Conservation (phyloP, 352 stramenopile species). For the Phytophthora pluvialis region DNA sequence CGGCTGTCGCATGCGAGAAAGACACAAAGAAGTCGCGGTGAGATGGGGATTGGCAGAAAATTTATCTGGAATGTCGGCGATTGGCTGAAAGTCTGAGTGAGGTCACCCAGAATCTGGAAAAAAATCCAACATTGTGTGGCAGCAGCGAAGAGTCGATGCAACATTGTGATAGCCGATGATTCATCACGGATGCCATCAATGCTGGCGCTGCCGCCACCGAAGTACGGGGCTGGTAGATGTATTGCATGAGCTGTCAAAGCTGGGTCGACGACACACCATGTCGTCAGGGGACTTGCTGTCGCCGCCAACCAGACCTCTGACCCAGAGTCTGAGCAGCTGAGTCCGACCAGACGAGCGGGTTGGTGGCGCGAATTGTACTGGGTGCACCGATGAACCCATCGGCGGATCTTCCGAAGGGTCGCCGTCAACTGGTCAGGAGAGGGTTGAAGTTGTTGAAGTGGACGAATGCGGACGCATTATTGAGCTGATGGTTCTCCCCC, state of each 20-base stretch:
- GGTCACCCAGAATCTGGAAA: conserved; percentile 8
- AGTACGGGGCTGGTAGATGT: too few species aligned
- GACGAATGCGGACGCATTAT: not conserved
- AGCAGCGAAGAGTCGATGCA: conserved; percentile 2
- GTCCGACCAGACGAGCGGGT: conserved; percentile 3
- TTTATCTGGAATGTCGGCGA: not conserved
- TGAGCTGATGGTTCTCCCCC: too few species aligned
- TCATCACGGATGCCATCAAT: too few species aligned
- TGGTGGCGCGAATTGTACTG: conserved; percentile 11
- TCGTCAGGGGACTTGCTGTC: not conserved
- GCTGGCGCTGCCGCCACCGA: too few species aligned
- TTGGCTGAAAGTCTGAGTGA: conserved; percentile 11
- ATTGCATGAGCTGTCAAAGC: too few species aligned
- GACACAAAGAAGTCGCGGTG: conserved; percentile 5
- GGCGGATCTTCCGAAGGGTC: conserved; percentile 14
- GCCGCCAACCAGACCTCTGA: not conserved
- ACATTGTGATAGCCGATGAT: too few species aligned
- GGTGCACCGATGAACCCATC: conserved; percentile 13
- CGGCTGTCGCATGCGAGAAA: conserved; percentile 17
- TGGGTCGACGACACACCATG: too few species aligned
- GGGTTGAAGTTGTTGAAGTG: not conserved
- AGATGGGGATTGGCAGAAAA: conserved; percentile 19
- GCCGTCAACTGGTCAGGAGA: not conserved
- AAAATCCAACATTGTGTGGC: conserved; percentile 25
- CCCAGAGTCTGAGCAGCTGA: not conserved